phyloP scores from a whole-genome alignment of 1,139 yeast species.

The Kodamaea sp. region DNA sequence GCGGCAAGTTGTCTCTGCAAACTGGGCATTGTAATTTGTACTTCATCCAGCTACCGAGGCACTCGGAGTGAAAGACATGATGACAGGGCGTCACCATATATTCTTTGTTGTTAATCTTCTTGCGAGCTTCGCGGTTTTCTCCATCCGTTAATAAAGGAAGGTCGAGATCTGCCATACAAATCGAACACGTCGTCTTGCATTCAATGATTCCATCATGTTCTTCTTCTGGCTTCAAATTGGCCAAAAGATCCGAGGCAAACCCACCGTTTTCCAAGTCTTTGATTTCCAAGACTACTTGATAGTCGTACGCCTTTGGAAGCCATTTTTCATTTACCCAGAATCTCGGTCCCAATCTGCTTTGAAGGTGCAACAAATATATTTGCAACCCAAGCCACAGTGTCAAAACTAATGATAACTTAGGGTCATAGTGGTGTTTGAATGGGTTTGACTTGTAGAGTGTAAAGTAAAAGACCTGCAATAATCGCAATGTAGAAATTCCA shows the following conservation, averaged over 20 bases:
- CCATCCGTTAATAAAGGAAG: slow-evolving; percentile 52
- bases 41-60: slow-evolving; percentile 92
- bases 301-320: slow-evolving; percentile 79
- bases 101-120: slow-evolving; percentile 32
- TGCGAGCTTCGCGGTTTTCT: slow-evolving; percentile 12
- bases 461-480: slow-evolving; percentile 66
- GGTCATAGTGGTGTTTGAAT: slow-evolving; percentile 60
- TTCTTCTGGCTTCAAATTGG: slow-evolving; percentile 34
- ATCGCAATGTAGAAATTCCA: slow-evolving; percentile 63
- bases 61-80: slow-evolving; percentile 84
- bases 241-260: slow-evolving; percentile 38
- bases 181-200: slow-evolving; percentile 69
- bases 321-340: slow-evolving; percentile 77
- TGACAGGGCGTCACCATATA: slow-evolving; percentile 94
- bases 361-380: slow-evolving; percentile 55
- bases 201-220: slow-evolving; percentile 25
- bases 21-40: slow-evolving; percentile 92
- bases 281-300: slow-evolving; percentile 65
- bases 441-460: slow-evolving; percentile 45
- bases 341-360: slow-evolving; percentile 71
- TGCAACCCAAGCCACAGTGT: slow-evolving; percentile 59
- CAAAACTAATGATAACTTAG: slow-evolving; percentile 45
- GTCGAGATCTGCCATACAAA: slow-evolving; percentile 79
- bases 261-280: slow-evolving; percentile 64
- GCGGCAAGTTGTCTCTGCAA: slow-evolving; percentile 84